These are phyloP conservation scores for Venturia oleaginea DNA, from an alignment of 2,329 filamentous ascomycete genomes.

Conservation along the genomic window DNA sequence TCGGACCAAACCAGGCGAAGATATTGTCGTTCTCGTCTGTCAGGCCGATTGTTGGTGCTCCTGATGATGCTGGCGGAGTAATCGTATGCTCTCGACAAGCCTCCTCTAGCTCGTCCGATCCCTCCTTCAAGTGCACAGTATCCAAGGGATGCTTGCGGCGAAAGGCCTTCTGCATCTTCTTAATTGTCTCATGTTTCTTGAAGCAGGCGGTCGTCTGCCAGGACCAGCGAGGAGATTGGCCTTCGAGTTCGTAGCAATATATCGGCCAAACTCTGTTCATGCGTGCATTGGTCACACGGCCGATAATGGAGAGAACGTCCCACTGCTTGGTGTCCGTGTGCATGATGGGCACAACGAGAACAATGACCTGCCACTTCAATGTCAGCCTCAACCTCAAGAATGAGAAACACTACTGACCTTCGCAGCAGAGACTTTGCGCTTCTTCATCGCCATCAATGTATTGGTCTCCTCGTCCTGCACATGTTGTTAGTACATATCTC, in stretches of 20 bases:
- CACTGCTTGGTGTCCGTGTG: not conserved
- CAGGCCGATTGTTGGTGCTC: not conserved
- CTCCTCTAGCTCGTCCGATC: not conserved
- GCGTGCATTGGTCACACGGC: not conserved
- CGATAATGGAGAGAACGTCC: not conserved
- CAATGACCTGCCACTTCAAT: not conserved
- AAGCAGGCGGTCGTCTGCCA: not conserved
- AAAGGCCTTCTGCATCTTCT: not conserved
- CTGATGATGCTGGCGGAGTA: not conserved
- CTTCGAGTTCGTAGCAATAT: not conserved
- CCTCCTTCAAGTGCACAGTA: not conserved
- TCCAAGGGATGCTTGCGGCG: not conserved
- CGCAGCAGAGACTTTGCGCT: not conserved
- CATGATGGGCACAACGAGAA: not conserved
- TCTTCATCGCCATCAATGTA: not conserved
- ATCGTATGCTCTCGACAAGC: not conserved
- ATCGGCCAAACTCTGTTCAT: not conserved
- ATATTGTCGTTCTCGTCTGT: not conserved
- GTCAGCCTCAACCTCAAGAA: not conserved
- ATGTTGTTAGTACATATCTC: not conserved
- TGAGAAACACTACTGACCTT: not conserved
- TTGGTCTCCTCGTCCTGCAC: not conserved
- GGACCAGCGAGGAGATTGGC: not conserved
- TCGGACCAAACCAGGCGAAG: not conserved
- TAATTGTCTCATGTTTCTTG: not conserved